Evolutionary conservation across 192 early-diverging fungal species (phyloP).

Genomic region (Irineochytrium annulatum): DNA sequence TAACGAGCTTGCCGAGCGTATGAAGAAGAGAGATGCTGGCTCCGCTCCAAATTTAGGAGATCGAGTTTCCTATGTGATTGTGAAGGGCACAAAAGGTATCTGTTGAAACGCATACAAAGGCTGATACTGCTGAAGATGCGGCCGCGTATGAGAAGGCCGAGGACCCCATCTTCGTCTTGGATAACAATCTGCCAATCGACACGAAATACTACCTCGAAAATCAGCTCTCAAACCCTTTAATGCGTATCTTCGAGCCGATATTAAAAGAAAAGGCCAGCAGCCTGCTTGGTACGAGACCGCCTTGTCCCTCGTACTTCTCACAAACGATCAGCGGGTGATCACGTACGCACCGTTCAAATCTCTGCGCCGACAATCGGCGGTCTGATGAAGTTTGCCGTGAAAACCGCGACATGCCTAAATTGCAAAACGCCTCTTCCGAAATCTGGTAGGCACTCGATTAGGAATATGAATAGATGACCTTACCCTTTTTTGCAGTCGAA

Average conservation of each 20-base stretch:
- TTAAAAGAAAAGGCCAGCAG: constrained; percentile 79
- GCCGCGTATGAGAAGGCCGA: constrained; percentile 97
- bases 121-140: constrained; percentile 39
- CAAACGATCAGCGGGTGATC: constrained; percentile 37
- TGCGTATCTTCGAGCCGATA: constrained; percentile 95
- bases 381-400: constrained; percentile 92
- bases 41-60: background rate
- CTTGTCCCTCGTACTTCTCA: background rate
- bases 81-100: background rate
- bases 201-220: constrained; percentile 95
- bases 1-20: constrained; percentile 90
- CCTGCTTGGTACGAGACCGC: constrained; percentile 49
- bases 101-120: constrained; percentile 25
- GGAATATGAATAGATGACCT: constrained; percentile 1
- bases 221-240: constrained; percentile 88
- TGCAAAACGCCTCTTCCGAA: constrained; percentile 82
- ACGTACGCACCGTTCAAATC: constrained; percentile 68
- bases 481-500: constrained; percentile 28
- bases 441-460: constrained; percentile 31
- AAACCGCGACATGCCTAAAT: constrained; percentile 84
- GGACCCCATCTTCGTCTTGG: constrained; percentile 97
- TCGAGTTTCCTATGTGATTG: background rate
- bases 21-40: constrained; percentile 91
- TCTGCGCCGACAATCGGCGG: constrained; percentile 86
- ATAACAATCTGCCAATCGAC: constrained; percentile 97